Conservation (phyloP, 352 stramenopile species). For the Pythium aphanidermatum region DNA sequence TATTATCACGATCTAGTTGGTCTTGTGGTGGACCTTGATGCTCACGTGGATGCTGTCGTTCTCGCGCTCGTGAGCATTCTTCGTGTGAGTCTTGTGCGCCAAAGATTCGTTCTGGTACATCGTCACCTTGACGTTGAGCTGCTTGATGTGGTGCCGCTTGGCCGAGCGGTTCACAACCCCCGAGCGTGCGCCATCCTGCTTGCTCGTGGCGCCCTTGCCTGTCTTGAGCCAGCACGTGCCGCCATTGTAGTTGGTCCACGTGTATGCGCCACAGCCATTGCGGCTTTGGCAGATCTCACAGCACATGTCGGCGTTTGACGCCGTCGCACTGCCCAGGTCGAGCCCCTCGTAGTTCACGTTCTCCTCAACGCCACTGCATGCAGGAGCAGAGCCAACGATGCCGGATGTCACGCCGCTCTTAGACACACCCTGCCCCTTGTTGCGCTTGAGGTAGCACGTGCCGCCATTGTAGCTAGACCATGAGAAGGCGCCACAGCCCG, state of each 20-base stretch:
- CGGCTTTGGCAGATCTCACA: conserved; percentile 2
- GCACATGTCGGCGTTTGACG: not conserved
- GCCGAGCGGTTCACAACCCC: conserved; percentile 5
- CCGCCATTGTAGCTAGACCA: conserved; percentile 19
- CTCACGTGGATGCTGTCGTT: no score
- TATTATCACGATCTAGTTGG: no score
- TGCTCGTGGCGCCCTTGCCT: not conserved
- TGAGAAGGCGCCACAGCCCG: conserved; percentile 14
- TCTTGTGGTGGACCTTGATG: no score
- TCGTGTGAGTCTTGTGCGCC: no score
- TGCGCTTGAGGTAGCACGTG: conserved; percentile 21
- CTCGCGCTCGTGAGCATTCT: no score
- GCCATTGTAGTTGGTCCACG: conserved; percentile 13
- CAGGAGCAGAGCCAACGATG: conserved; percentile 4
- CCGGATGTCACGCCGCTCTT: no score
- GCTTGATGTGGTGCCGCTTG: conserved; percentile 16
- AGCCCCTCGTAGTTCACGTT: conserved; percentile 8
- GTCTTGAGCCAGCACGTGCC: conserved; percentile 22
- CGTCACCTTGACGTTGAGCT: no score
- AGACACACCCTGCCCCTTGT: not conserved
- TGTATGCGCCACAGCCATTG: conserved; percentile 14
- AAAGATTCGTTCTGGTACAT: no score
- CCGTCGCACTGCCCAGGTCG: conserved; percentile 7
- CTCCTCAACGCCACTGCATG: conserved; percentile 2
- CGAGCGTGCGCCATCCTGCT: conserved; percentile 5